A percentile compares a stretch with the other conserved stretches of the same genome.
phyloP scores from a whole-genome alignment of 208 protist genomes.

The Wallacemonas sp. region DNA sequence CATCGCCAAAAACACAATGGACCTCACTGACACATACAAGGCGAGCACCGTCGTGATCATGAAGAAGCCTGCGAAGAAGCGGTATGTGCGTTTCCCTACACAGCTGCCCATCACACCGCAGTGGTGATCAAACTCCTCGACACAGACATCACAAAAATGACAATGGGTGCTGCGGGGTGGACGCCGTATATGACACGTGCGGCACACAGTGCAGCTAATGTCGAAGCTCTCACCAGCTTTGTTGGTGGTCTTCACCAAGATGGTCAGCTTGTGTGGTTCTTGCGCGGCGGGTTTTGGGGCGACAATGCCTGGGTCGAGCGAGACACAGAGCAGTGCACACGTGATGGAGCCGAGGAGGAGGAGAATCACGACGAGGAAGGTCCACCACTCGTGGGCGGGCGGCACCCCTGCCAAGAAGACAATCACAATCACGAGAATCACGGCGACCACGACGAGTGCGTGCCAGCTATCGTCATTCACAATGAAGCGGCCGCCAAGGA shows the following conservation, averaged over 20 bases:
- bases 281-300: conserved; percentile 36
- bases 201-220: conserved; percentile 68
- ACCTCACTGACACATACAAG: conserved; percentile 47
- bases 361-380: conserved; percentile 37
- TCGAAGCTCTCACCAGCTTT: conserved; percentile 24
- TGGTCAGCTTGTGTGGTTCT: conserved; percentile 8
- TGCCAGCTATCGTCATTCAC: conserved; percentile 45
- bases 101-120: conserved; percentile 77
- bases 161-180: conserved; percentile 84
- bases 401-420: conserved; percentile 60
- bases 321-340: conserved; percentile 55
- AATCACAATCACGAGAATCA: conserved; percentile 31
- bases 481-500: conserved; percentile 37
- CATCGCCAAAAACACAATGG: conserved; percentile 29
- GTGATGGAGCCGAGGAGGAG: conserved; percentile 34
- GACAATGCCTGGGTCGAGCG: conserved; percentile 74
- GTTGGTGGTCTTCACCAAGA: conserved; percentile 25
- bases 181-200: conserved; percentile 77
- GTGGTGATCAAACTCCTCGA: conserved; percentile 89
- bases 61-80: conserved; percentile 84
- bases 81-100: conserved; percentile 77
- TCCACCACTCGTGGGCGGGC: conserved; percentile 47
- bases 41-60: conserved; percentile 39
- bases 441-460: conserved; percentile 29
- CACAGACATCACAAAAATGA: conserved; percentile 77